A percentile compares a stretch with the other conserved stretches of the same genome.
phyloP scores from a whole-genome alignment of 768 basidiomycete genomes.

The Boletus reticuloceps region DNA sequence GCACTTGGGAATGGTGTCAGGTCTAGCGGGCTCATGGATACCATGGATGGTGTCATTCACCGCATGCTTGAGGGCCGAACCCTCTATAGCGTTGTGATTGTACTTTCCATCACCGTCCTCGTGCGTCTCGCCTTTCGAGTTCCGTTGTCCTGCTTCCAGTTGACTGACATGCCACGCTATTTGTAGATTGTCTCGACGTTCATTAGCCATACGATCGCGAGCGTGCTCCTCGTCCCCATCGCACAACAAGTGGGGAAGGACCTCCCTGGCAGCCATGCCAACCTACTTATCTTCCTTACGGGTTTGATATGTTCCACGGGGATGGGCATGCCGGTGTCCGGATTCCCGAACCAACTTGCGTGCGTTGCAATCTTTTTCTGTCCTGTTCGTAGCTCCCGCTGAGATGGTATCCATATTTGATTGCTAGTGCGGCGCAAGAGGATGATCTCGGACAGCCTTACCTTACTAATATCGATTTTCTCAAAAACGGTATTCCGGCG shows the following conservation, averaged over 20 bases:
- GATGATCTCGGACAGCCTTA: slow-evolving; percentile 92
- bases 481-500: slow-evolving; percentile 94
- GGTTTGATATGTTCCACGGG: slow-evolving; percentile 91
- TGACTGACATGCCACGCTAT: background rate
- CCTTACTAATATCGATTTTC: slow-evolving; percentile 80
- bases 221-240: slow-evolving; percentile 94
- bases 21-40: slow-evolving; percentile 81
- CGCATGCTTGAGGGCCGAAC: slow-evolving; percentile 57
- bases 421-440: slow-evolving; percentile 79
- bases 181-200: slow-evolving; percentile 81
- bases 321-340: slow-evolving; percentile 98
- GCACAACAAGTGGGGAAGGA: slow-evolving; percentile 86
- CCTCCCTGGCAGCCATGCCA: slow-evolving; percentile 63
- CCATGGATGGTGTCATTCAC: slow-evolving; percentile 65
- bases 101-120: slow-evolving; percentile 67
- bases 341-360: slow-evolving; percentile 99
- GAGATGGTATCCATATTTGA: background rate
- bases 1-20: slow-evolving; percentile 92
- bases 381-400: background rate
- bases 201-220: slow-evolving; percentile 97
- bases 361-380: slow-evolving; percentile 35
- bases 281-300: slow-evolving; percentile 91
- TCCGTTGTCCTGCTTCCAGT: too few species aligned
- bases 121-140: slow-evolving; percentile 37
- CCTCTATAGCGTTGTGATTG: slow-evolving; percentile 68